Conservation (phyloP, 208 protist species). For the Trichomonas gallinae region DNA sequence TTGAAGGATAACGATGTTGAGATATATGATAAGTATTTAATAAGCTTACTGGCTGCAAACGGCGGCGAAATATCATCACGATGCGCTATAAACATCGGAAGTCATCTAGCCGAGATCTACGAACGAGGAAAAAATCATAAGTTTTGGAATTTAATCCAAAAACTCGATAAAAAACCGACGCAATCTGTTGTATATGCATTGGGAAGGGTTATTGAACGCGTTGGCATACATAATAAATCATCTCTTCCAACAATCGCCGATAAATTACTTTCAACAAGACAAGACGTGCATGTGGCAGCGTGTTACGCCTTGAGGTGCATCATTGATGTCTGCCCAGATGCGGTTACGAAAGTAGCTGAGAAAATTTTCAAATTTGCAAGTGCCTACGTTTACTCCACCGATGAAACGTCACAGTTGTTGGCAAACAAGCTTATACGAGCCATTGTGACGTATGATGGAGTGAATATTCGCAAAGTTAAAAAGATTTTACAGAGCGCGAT, state of each 20-base stretch:
- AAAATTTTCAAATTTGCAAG: background rate
- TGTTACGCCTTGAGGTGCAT: background rate
- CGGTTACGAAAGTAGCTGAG: background rate
- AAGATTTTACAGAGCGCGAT: background rate
- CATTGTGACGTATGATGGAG: background rate
- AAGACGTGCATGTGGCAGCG: background rate
- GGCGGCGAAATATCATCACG: background rate
- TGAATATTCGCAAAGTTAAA: background rate
- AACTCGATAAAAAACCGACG: background rate
- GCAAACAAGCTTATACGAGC: background rate
- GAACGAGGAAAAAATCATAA: background rate
- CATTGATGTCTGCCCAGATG: background rate
- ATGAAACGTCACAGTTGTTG: background rate
- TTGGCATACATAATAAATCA: background rate
- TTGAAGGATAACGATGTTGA: background rate
- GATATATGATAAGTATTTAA: background rate
- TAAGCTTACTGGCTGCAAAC: background rate
- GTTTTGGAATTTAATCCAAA: constrained; percentile 4
- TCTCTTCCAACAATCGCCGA: background rate
- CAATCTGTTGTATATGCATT: background rate
- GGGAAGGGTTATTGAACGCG: background rate
- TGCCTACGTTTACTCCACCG: background rate
- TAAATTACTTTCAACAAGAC: background rate
- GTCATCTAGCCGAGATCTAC: background rate
- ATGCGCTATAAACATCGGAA: background rate